phyloP scores from a whole-genome alignment of 2,329 filamentous ascomycete genomes.

The Gaeumannomyces tritici region DNA sequence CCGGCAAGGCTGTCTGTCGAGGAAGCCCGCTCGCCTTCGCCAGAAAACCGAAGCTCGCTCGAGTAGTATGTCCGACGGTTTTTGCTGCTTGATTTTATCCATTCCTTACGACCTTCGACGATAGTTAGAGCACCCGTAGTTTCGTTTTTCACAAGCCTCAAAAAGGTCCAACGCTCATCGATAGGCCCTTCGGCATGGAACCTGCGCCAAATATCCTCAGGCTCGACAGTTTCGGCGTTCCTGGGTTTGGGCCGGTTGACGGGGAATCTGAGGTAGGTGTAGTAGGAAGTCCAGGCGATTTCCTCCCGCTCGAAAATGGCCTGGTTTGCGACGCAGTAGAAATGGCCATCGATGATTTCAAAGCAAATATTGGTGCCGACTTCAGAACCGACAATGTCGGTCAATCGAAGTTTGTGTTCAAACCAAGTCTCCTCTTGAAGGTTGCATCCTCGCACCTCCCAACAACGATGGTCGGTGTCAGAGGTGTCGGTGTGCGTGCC shows the following conservation, averaged over 20 bases:
- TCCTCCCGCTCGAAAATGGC: constrained; percentile 52
- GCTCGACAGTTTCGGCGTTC: constrained; percentile 30
- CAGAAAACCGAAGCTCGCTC: constrained; percentile 35
- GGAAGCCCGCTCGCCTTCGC: neutral
- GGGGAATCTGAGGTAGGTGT: constrained; percentile 55
- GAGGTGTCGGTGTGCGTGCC: constrained; percentile 50
- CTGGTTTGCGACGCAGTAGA: constrained; percentile 63
- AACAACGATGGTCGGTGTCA: constrained; percentile 47
- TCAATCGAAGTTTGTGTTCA: constrained; percentile 37
- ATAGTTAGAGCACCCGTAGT: constrained; percentile 47
- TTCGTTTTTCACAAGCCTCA: constrained; percentile 54
- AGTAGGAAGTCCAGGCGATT: constrained; percentile 59
- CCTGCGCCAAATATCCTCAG: constrained; percentile 49
- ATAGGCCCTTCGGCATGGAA: constrained; percentile 61
- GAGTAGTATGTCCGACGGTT: constrained; percentile 59
- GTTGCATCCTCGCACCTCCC: constrained; percentile 48
- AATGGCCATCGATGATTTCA: constrained; percentile 53
- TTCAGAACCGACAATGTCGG: constrained; percentile 52
- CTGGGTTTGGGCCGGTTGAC: constrained; percentile 33
- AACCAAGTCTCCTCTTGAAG: constrained; percentile 29
- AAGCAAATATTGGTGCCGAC: constrained; percentile 62
- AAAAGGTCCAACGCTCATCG: constrained; percentile 63
- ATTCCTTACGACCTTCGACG: constrained; percentile 63
- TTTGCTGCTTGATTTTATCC: constrained; percentile 38
- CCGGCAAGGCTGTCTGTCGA: neutral